Evolutionary conservation across 75 land plant species (phyloP), one percentile per base, ranked within the genome.

Genomic region (Pseudotsuga menziesii): DNA sequence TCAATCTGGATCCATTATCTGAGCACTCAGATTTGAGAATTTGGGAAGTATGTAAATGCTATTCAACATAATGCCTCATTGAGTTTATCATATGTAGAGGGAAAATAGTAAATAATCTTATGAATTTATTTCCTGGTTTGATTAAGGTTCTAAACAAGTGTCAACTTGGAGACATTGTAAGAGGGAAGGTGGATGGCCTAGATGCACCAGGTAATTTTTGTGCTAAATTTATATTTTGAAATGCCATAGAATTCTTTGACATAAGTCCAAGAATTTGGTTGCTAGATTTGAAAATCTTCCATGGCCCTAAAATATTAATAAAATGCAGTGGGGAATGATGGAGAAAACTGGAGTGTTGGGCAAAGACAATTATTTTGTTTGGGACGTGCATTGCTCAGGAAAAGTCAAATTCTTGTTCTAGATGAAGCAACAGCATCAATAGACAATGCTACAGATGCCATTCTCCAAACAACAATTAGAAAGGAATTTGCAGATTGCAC

Each of bases 381-480:
- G 55, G 84, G 84, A 2, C 76, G 84, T 16, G 84, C 82, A 27
- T 26, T 82, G 58, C 76, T 82, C 13, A 79, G 74, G 76, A 73
- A 32, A n/a, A 82, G 82, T 59, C 57, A 61, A n/a, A 83, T 83
- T 54, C 84, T 83, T 1, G 83, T 83, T 27, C 26, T 83, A 41
- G 84, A 83, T 52, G 84, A 83, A 63, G 84, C 84, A 56, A 83
- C 84, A 12, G 83, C n/a, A n/a, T n/a, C n/a, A n/a, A n/a, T n/a
- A n/a, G n/a, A n/a, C n/a, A n/a, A n/a, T n/a, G n/a, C n/a, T n/a
- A n/a, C n/a, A n/a, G n/a, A n/a, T n/a, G n/a, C n/a, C n/a, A 75
- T 80, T 39, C 52, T 83, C 19, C 84, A 83, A 14, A 75, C 58
- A 29, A 55, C 58, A 27, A 83, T 83, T 44, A 74, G 83, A 7